Base-by-base conservation (phyloP, 192 early-diverging fungal genomes). In the Backusella westeae region DNA sequence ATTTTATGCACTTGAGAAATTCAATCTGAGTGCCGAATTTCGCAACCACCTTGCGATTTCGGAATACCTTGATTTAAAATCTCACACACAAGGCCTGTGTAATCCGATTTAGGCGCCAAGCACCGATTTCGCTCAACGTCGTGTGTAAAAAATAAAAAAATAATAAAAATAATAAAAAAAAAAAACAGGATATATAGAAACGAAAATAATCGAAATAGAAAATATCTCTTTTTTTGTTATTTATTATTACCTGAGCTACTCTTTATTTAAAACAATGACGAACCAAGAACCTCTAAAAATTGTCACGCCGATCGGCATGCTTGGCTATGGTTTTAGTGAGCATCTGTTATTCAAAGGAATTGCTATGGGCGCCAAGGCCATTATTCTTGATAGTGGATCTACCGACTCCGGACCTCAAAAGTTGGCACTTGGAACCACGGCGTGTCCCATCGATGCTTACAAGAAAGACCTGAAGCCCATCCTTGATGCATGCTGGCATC, bases 331-430 rank as follows among this genome's bases (percentile, higher is more conserved):
- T 1, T 63, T 26, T 63, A 63, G 56, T 0, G 56, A 63, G 12
- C 23, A 12, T 14, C 38, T 74, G 1, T 1, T 74, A 29, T 74
- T n/a, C 56, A 63, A 74, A 23, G 73, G 59, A n/a, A 41, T 74
- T 29, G 17, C 34, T 4, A 65, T 65, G 56, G 73, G 73, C n/a
- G 73, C 73, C 23, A 23, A 38, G 34, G 75, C 75, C 17, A 75
- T 75, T 29, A 75, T 75, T 19, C 14, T 69, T 0, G 75, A 75
- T 49, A 41, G 65, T 35, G 75, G 75, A 6, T 75, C 75, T 34
- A 75, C 75, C 6, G 75, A 75, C 4, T 68, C 65, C 26, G 75
- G 75, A 46, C 75, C 75, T 29, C 75, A 75, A 69, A 75, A 75
- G 3, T 32, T 75, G 17, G 75, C 75, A 14, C 34, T 75, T 34